Base-by-base conservation (phyloP, 2,329 filamentous ascomycete genomes). In the Diaporthe nobilis region DNA sequence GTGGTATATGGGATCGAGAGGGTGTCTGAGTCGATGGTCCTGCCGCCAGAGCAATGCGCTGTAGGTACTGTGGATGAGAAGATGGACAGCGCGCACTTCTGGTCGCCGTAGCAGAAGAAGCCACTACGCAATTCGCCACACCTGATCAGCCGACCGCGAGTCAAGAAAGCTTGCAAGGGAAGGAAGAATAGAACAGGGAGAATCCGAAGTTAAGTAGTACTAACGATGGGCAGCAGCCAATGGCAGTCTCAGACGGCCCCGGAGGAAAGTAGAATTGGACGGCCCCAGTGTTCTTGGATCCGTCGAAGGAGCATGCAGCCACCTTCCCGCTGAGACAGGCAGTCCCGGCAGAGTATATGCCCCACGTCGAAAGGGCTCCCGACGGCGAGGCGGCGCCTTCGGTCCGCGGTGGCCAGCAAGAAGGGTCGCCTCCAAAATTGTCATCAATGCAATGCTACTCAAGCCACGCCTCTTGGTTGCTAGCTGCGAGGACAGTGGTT, bases 201-300 rank as follows among this genome's bases (percentile, higher is more conserved):
- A 22, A 20, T 2, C 4, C 15, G 22, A 42, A 0, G n/a, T 0
- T 61, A 10, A 2, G 20, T 17, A 5, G 39, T 44, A 47, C 60
- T 65, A 8, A 65, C 60, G 42, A 47, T 17, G 60, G 60, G 9
- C 60, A 65, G 60, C 60, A 65, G 17, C 60, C 60, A 17, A 65
- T 47, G 39, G 60, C 60, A 47, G 60, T 47, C 39, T 65, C 39
- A 65, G 60, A 47, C 1, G 60, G 39, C 15, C 42, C 39, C 10
- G 60, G 60, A 22, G 42, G 39, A 34, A 65, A 65, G 42, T 65
- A 65, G 42, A 65, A 65, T 4, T 65, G 42, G 9, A 47, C 47
- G 8, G 8, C 60, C 17, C 60, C 60, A 9, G 15, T 65, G 60
- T 44, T 65, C 42, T 47, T 13, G 1, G 60, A 65, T 8, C 42